These are phyloP conservation scores for Botrytis paeoniae DNA, from an alignment of 2,329 filamentous ascomycete species.

Conservation along the genomic window DNA sequence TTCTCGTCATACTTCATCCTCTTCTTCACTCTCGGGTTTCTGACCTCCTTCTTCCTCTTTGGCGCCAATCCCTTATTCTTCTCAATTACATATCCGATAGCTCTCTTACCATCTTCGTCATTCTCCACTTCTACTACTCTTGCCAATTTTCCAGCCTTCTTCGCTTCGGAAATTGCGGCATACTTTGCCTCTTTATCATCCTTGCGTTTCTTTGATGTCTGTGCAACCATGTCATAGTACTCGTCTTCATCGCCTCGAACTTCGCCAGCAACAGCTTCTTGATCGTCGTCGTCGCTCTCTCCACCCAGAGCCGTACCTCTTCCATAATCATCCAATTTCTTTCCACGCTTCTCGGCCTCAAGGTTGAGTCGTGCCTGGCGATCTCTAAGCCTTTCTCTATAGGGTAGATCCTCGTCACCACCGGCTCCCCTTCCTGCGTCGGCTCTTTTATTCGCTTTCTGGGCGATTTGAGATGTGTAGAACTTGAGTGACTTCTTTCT, in stretches of 20 bases:
- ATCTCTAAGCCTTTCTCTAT: conserved; percentile 84
- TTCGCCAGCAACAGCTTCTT: conserved; percentile 44
- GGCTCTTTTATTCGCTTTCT: conserved; percentile 85
- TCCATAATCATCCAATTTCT: conserved; percentile 58
- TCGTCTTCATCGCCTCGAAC: conserved; percentile 54
- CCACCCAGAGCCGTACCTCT: conserved; percentile 63
- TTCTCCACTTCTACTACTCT: conserved; percentile 66
- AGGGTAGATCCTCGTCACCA: conserved; percentile 79
- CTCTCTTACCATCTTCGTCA: conserved; percentile 79
- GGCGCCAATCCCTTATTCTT: conserved; percentile 97
- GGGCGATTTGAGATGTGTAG: conserved; percentile 96
- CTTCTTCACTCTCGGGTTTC: conserved; percentile 98
- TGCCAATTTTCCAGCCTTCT: conserved; percentile 59
- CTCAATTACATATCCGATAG: conserved; percentile 89
- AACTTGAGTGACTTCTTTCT: conserved; percentile 93
- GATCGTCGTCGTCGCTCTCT: conserved; percentile 44
- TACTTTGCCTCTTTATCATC: conserved; percentile 64
- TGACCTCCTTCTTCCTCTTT: conserved; percentile 85
- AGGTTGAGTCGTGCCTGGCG: conserved; percentile 80
- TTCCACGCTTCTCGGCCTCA: conserved; percentile 82
- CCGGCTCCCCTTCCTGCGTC: conserved; percentile 70
- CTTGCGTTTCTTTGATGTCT: conserved; percentile 66
- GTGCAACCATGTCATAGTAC: conserved; percentile 87
- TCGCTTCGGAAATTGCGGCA: conserved; percentile 56
- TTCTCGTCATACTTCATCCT: conserved; percentile 93